Evolutionary conservation across 805 yeast species (phyloP), one percentile per base, ranked within the genome.

Genomic region (Candida ovalis): DNA sequence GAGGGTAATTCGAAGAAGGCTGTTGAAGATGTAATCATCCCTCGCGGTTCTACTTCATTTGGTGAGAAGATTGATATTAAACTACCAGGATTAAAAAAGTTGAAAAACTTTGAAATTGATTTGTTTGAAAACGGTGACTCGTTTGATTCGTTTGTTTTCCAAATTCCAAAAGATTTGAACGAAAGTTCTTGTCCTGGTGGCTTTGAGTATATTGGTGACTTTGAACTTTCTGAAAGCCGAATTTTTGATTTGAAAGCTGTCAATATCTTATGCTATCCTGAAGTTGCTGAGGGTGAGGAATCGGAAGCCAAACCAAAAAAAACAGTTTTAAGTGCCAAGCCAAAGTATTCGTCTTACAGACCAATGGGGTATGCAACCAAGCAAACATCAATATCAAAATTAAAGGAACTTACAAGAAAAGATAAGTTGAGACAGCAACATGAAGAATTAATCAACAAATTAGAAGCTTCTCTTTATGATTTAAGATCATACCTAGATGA

Each of bases 401-500:
- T 92, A 56, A 66, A 68, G 35, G 68, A 68, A 17, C 72, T 85
- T 62, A 81, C 79, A 48, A 60, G 63, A 21, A 72, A 72, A 48
- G 96, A 89, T 56, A 65, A 68, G 13, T 80, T 74, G 45, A 73
- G 87, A 46, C 66, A 69, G 25, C 67, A 71, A 45, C 67, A 78
- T 37, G 86, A 86, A 40, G 80, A 80, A 47, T 67, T 77, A 27
- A 76, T 80, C 55, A 92, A 91, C 64, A 67, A 73, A 32, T 74
- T 92, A 19, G 98, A 92, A 67, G 75, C 82, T 19, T 68, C 77
- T n/a, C 71, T 90, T 46, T 91, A 92, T 68, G 76, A 75, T 49
- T 72, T 88, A 27, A 80, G 96, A 48, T 73, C 77, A 9, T 74
- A 70, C 45, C 57, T 88, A 18, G 85, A 80, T 17, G 80, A 80